phyloP scores from a whole-genome alignment of 1,284 basidiomycete species.

The Vanrija pseudolonga region DNA sequence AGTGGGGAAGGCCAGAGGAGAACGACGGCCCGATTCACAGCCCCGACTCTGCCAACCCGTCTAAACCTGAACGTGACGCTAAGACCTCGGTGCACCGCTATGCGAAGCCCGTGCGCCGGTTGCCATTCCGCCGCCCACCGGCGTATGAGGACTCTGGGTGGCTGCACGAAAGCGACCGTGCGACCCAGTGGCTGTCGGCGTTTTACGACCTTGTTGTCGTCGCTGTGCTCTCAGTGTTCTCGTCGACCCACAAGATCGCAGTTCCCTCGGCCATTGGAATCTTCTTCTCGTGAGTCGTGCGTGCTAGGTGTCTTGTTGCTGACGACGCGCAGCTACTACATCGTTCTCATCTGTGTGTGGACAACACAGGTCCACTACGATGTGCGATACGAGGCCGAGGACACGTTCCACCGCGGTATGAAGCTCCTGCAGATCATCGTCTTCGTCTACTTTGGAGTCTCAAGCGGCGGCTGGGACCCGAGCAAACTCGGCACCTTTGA shows the following conservation, averaged over 20 bases:
- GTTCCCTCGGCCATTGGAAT: conserved; percentile 19
- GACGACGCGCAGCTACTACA: conserved; percentile 13
- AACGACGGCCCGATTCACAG: no score
- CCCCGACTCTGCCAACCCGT: no score
- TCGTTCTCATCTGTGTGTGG: conserved; percentile 27
- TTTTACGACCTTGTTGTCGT: conserved; percentile 30
- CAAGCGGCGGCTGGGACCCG: conserved; percentile 28
- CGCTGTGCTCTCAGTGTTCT: conserved; percentile 30
- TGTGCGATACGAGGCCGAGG: conserved; percentile 25
- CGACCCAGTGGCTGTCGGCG: not conserved
- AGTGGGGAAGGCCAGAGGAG: no score
- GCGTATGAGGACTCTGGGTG: no score
- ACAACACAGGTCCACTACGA: conserved; percentile 26
- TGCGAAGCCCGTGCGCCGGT: no score
- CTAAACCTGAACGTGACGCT: no score
- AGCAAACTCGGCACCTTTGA: not conserved
- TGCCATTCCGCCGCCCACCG: no score
- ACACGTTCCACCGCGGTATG: conserved; percentile 21
- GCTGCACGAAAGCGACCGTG: no score
- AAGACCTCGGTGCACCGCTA: no score
- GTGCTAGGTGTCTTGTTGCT: not conserved
- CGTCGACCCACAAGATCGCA: conserved; percentile 25
- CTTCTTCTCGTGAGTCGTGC: conserved; percentile 21
- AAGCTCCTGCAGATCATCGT: conserved; percentile 26
- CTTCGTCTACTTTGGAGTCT: conserved; percentile 30